Conservation (phyloP, 495 filamentous ascomycete genomes). For the Sordaria brevicollis region DNA sequence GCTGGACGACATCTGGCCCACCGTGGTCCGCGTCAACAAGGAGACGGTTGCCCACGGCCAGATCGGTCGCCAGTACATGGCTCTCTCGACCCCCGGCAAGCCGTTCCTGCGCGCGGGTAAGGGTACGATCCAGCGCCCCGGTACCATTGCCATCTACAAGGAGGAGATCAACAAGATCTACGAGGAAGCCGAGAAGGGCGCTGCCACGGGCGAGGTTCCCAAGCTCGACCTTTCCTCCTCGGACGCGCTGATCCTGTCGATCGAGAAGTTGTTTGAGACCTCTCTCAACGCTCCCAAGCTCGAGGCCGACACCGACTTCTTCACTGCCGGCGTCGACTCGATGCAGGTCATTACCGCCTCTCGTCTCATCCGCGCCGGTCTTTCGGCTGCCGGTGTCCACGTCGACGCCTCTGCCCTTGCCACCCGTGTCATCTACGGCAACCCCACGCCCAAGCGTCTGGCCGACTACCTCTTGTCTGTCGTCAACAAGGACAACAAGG, state of each 20-base stretch:
- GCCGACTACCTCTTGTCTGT: slow-evolving; percentile 20
- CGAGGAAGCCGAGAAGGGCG: slow-evolving; percentile 3
- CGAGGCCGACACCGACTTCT: slow-evolving; percentile 31
- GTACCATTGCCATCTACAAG: slow-evolving; percentile 38
- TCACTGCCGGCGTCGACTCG: slow-evolving; percentile 40
- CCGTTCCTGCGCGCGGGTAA: slow-evolving; percentile 47
- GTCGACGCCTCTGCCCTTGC: slow-evolving; percentile 22
- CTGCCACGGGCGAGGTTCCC: slow-evolving; percentile 4
- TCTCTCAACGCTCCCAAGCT: slow-evolving; percentile 20
- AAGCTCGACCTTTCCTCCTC: slow-evolving; percentile 21
- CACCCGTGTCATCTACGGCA: slow-evolving; percentile 29
- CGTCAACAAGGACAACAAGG: slow-evolving; percentile 8
- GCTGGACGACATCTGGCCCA: slow-evolving; percentile 31
- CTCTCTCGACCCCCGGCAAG: slow-evolving; percentile 34
- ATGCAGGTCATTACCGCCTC: slow-evolving; percentile 36
- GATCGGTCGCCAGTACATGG: slow-evolving; percentile 29
- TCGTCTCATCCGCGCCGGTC: slow-evolving; percentile 22
- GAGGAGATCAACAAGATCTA: slow-evolving; percentile 45
- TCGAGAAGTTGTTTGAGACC: slow-evolving; percentile 23
- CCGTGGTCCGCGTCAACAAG: slow-evolving; percentile 35
- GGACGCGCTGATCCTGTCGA: slow-evolving; percentile 22
- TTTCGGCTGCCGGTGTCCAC: slow-evolving; percentile 18
- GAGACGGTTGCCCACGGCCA: slow-evolving; percentile 35
- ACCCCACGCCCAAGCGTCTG: slow-evolving; percentile 26
- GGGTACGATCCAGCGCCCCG: slow-evolving; percentile 42